Evolutionary conservation across 129 eudicot genomes (phyloP).

Genomic region (Centella asiatica): DNA sequence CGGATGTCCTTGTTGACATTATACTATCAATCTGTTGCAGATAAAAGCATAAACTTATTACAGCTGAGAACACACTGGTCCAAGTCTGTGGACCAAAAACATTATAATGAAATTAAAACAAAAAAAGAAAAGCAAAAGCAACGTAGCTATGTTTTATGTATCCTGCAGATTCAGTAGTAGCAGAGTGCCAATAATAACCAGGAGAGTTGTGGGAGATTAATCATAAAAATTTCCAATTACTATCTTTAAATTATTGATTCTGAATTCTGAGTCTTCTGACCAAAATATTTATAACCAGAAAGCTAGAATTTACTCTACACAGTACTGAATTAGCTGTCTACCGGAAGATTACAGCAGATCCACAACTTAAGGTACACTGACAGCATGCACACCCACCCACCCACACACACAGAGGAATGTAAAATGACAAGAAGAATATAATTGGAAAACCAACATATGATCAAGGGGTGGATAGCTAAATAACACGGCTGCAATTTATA

Average conservation of each 20-base stretch:
- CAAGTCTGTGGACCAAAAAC: background rate
- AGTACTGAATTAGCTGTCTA: background rate
- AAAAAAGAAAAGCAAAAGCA: background rate
- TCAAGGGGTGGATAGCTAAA: background rate
- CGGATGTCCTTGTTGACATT: conserved; percentile 86
- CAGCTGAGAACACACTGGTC: background rate
- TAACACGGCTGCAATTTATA: too few species aligned
- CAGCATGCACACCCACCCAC: too few species aligned
- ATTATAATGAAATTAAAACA: background rate
- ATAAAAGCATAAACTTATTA: background rate
- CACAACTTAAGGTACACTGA: background rate
- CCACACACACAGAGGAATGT: too few species aligned
- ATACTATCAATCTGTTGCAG: conserved; percentile 77
- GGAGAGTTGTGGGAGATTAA: background rate
- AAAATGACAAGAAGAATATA: too few species aligned
- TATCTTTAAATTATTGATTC: too few species aligned
- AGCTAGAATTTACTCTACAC: background rate
- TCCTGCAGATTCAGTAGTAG: too few species aligned
- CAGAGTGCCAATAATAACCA: background rate
- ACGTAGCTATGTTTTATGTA: too few species aligned
- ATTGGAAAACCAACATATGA: too few species aligned
- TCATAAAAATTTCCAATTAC: background rate
- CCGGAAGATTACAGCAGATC: background rate
- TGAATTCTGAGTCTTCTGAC: too few species aligned
- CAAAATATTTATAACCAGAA: background rate